Evolutionary conservation across 495 filamentous ascomycete species (phyloP), one percentile per base, ranked within the genome.

Genomic region (Neurospora sp.): DNA sequence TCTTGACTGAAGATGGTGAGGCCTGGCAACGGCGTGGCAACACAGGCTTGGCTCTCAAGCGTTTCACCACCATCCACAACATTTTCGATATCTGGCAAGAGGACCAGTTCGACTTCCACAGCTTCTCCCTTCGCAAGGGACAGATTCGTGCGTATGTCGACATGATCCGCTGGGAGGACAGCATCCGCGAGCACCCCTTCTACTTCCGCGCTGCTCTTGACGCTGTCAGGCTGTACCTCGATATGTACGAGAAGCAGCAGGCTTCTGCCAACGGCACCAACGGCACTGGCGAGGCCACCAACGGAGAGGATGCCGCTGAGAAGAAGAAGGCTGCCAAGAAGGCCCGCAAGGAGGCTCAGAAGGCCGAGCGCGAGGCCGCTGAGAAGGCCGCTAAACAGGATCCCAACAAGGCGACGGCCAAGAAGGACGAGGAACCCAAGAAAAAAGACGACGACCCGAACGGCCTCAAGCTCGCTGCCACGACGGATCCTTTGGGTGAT

Each of bases 31-130:
- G 96, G 34, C 93, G 94, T 80, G 89, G 89, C 75, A 93, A 94
- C 77, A 83, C 93, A 62, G 92, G 90, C 2, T 87, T 97, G 74
- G 94, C 96, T 3, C 85, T 99, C 54, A 99, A 99, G 84, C 90
- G 96, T 40, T 94, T 96, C 78, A 90, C 92, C 73, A 86, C 91
- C 3, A 88, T 97, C 71, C 91, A 90, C 81, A 93, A 95, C 82
- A 94, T 98, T 73, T 98, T 99, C 77, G 95, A 98, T 38, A 89
- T 92, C 48, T 99, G 96, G 96, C 91, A 96, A 76, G 96, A 99
- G 76, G 96, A 99, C 76, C 96, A 99, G 77, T 98, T 97, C 77
- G 96, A 99, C 79, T 99, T 99, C 86, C 96, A 99, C 84, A 92
- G 89, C 81, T 99, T 98, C 83, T 98, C 94, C 9, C 85, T 98